These are phyloP conservation scores for Curvularia sp. DNA, from an alignment of 2,329 filamentous ascomycete species.

Conservation along the genomic window DNA sequence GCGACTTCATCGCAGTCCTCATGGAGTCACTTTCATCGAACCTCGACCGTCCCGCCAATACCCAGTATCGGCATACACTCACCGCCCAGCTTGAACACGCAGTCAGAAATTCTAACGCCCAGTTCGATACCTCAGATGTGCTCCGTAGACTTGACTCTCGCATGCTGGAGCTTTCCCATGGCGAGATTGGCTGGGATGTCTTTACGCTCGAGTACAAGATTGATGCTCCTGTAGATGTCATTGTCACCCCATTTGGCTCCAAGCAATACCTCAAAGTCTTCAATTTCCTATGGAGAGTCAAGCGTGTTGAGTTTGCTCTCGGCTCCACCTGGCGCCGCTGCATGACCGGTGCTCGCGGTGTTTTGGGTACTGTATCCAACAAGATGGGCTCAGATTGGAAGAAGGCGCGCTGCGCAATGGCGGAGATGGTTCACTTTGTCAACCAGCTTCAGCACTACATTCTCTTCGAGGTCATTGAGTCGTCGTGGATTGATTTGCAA, in stretches of 20 bases:
- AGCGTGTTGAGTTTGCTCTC: conserved; percentile 94
- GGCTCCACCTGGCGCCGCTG: conserved; percentile 90
- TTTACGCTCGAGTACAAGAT: conserved; percentile 99
- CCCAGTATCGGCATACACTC: conserved; percentile 93
- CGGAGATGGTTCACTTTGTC: conserved; percentile 98
- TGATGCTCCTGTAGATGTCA: conserved; percentile 93
- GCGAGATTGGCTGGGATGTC: conserved; percentile 98
- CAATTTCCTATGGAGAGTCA: conserved; percentile 98
- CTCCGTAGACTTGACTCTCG: conserved; percentile 92
- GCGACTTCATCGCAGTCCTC: conserved; percentile 93
- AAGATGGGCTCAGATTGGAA: conserved; percentile 85
- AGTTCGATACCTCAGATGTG: conserved; percentile 92
- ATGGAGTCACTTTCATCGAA: conserved; percentile 97
- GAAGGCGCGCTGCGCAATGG: conserved; percentile 81
- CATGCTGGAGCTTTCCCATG: conserved; percentile 95
- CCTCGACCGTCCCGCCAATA: conserved; percentile 92
- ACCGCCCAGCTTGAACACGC: conserved; percentile 98
- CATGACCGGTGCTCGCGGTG: conserved; percentile 94
- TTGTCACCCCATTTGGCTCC: conserved; percentile 93
- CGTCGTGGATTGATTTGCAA: conserved; percentile 91
- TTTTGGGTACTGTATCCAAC: conserved; percentile 78
- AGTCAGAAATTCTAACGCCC: conserved; percentile 94
- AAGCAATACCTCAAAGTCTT: conserved; percentile 98
- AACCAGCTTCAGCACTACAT: conserved; percentile 98
- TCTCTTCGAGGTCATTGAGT: conserved; percentile 96